Base-by-base conservation (phyloP, 2,329 filamentous ascomycete genomes). In the Alternaria longipes region DNA sequence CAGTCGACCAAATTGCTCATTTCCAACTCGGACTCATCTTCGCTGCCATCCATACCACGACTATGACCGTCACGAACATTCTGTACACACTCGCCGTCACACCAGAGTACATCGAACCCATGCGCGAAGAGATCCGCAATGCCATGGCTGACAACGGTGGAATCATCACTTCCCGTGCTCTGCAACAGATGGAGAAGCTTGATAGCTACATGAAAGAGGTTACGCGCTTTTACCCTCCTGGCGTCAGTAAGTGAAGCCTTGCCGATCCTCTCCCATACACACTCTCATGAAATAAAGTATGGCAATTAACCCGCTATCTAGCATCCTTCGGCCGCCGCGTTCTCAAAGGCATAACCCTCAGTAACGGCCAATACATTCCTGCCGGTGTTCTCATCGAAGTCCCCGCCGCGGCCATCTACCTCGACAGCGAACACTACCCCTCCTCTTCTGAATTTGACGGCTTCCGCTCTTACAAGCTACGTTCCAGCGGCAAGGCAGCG, bases 241-340 rank as follows among this genome's bases (percentile, higher is more conserved):
- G 62, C 20, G 46, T 72, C 36, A 72, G 69, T 72, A 70, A 55
- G 69, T 63, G 16, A 11, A 12, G 24, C 0, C 2, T 11, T 20
- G 1, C 22, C 6, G 8, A 18, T 18, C 0, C 24, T 14, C 3
- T 5, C 6, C 18, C 11, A 14, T 5, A 6, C 20, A 7, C 7
- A 16, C 11, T 8, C 9, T 20, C 12, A 8, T 49, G 11, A n/a
- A 16, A 24, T 8, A 8, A 24, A 38, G 0, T 0, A 38, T 12
- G 4, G 7, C 26, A 34, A 22, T 20, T 32, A 28, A 52, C 18
- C 22, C 50, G 16, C 9, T 24, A 14, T 18, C 9, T 38, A 72
- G 70, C 78, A 1, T 81, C 84, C 3, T 86, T 87, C 72, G 71
- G 73, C 24, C 84, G 85, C 60, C 84, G 83, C 63, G 84, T 85